Evolutionary conservation across 1,139 yeast genomes (phyloP).

Genomic region (Geotrichum phurueaensis): DNA sequence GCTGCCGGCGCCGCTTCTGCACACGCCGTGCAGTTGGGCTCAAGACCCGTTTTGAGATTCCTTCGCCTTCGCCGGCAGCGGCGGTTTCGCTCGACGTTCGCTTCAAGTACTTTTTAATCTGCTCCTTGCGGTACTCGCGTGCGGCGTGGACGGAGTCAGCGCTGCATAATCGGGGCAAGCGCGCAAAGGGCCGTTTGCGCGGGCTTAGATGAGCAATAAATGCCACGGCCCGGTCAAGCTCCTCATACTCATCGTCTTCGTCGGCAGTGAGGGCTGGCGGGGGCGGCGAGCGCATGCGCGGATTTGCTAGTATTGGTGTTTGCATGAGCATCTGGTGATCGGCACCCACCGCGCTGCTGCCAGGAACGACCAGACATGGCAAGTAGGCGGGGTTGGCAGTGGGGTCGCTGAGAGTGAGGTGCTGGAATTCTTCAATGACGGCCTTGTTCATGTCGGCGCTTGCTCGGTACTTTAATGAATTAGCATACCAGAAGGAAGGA

Average conservation of each 20-base stretch:
- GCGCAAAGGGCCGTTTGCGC: neutral
- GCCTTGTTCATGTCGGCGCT: neutral
- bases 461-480: neutral
- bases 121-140: slow-evolving; percentile 6
- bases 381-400: neutral
- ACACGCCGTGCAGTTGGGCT: neutral
- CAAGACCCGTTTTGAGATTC: neutral
- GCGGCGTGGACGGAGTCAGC: neutral
- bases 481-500: neutral
- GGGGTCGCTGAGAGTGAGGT: neutral
- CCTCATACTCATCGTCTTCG: neutral
- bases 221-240: neutral
- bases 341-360: neutral
- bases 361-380: neutral
- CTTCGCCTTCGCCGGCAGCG: neutral
- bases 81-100: neutral
- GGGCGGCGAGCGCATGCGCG: slow-evolving; percentile 7
- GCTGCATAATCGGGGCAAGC: neutral
- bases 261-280: neutral
- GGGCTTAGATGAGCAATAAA: neutral
- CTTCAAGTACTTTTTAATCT: neutral
- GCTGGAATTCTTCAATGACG: neutral
- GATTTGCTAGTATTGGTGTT: neutral
- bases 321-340: neutral
- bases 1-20: neutral